phyloP scores from a whole-genome alignment of 192 early-diverging fungal genomes.

The Podila minutissima region DNA sequence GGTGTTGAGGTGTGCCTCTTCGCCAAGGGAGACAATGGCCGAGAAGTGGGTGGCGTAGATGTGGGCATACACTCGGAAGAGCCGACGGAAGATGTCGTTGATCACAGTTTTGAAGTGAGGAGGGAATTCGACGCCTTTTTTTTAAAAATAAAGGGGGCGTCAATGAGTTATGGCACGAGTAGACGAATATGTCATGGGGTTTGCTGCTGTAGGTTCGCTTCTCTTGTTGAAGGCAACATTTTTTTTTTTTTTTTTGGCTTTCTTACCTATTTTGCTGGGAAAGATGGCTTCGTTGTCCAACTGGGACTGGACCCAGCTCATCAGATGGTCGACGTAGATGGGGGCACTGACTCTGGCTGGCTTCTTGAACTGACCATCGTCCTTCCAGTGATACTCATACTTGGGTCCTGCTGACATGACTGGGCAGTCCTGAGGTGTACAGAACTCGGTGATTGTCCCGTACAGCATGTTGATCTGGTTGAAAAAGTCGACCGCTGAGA shows the following conservation, averaged over 20 bases:
- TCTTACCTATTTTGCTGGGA: constrained; percentile 78
- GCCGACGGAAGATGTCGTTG: constrained; percentile 82
- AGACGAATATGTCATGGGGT: too few species aligned
- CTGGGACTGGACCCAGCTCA: constrained; percentile 85
- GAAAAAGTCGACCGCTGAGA: constrained; percentile 87
- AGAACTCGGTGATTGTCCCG: constrained; percentile 85
- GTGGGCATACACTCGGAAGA: constrained; percentile 95
- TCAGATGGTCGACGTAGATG: constrained; percentile 88
- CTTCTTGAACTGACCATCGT: constrained; percentile 85
- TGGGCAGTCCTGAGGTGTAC: constrained; percentile 89
- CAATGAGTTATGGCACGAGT: not conserved
- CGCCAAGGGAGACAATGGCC: constrained; percentile 76
- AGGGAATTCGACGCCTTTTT: constrained; percentile 73
- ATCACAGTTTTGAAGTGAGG: constrained; percentile 73
- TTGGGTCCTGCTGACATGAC: constrained; percentile 90
- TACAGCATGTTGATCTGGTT: constrained; percentile 97
- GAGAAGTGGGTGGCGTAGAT: constrained; percentile 90
- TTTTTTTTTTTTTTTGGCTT: too few species aligned
- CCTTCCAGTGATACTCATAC: constrained; percentile 91
- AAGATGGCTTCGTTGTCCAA: constrained; percentile 91
- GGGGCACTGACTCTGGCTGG: constrained; percentile 89
- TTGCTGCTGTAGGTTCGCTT: too few species aligned
- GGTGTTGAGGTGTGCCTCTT: constrained; percentile 93
- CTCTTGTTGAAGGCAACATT: too few species aligned
- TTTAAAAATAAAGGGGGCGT: not conserved